A percentile compares a stretch with the other conserved stretches of the same genome.
phyloP scores from a whole-genome alignment of 192 early-diverging fungal species.

The Gamsiella multidivaricata region DNA sequence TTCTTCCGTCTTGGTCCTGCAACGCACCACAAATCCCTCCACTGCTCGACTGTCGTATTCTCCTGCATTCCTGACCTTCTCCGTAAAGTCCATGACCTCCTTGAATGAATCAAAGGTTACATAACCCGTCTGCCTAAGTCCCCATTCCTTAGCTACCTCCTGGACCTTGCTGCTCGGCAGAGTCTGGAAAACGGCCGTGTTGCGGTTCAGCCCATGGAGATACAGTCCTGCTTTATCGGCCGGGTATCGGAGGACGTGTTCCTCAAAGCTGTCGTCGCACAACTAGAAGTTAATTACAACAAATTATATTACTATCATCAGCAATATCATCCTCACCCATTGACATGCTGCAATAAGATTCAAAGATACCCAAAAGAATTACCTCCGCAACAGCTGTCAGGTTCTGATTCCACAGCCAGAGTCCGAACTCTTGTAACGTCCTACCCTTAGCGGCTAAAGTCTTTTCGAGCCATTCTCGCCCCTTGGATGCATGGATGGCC shows the following conservation, averaged over 20 bases:
- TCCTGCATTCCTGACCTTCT: slow-evolving; percentile 71
- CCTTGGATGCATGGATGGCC: slow-evolving; percentile 71
- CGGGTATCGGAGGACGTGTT: slow-evolving; percentile 92
- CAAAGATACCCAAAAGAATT: slow-evolving; percentile 12
- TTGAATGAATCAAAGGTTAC: slow-evolving; percentile 63
- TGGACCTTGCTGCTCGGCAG: slow-evolving; percentile 72
- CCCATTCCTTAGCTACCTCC: slow-evolving; percentile 77
- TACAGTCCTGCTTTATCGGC: slow-evolving; percentile 84
- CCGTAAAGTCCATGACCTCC: slow-evolving; percentile 76
- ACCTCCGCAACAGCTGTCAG: slow-evolving; percentile 88
- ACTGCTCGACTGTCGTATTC: slow-evolving; percentile 76
- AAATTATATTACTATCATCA: not conserved
- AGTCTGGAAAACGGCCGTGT: slow-evolving; percentile 77
- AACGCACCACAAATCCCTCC: slow-evolving; percentile 95
- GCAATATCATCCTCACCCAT: too few relatives aligned
- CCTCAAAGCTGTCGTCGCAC: slow-evolving; percentile 95
- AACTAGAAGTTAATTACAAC: slow-evolving; percentile 63
- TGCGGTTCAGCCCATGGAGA: slow-evolving; percentile 92
- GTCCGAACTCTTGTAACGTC: slow-evolving; percentile 74
- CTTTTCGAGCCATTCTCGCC: slow-evolving; percentile 76
- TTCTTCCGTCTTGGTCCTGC: slow-evolving; percentile 49
- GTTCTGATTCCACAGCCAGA: slow-evolving; percentile 76
- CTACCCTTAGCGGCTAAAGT: slow-evolving; percentile 70
- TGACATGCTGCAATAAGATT: not conserved
- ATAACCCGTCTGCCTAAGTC: slow-evolving; percentile 69